These are phyloP conservation scores for Aureobasidium sp. DNA, from an alignment of 2,329 filamentous ascomycete species.

Conservation along the genomic window DNA sequence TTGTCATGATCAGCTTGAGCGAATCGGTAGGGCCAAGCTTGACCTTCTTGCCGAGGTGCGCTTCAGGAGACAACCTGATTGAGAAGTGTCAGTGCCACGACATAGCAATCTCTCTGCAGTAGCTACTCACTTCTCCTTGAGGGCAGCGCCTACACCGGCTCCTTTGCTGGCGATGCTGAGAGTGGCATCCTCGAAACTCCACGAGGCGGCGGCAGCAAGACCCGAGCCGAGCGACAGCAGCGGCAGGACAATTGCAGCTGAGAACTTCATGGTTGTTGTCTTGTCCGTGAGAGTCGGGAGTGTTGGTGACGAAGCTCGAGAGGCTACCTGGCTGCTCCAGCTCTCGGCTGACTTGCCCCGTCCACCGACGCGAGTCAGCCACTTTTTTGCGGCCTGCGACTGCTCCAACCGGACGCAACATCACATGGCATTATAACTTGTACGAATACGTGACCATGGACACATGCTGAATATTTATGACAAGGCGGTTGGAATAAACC, in stretches of 20 bases:
- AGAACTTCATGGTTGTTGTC: constrained; percentile 22
- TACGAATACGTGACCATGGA: neutral
- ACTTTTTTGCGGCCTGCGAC: neutral
- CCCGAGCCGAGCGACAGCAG: constrained; percentile 18
- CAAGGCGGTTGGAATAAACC: neutral
- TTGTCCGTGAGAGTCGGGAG: neutral
- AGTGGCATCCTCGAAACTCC: constrained; percentile 66
- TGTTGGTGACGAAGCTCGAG: constrained; percentile 12
- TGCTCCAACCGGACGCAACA: neutral
- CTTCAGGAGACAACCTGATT: constrained; percentile 37
- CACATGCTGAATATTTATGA: neutral
- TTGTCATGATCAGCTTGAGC: constrained; percentile 73
- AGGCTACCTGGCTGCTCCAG: constrained; percentile 5
- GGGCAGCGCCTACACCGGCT: constrained; percentile 38
- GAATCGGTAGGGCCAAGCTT: constrained; percentile 48
- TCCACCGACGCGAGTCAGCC: neutral
- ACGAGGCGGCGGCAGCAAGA: constrained; percentile 47
- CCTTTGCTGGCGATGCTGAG: constrained; percentile 56
- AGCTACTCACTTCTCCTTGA: constrained; percentile 49
- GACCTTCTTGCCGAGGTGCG: constrained; percentile 46
- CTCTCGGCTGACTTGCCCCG: constrained; percentile 3
- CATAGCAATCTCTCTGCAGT: neutral
- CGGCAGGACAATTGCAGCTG: constrained; percentile 16
- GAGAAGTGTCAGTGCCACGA: constrained; percentile 10
- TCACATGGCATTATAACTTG: neutral